Evolutionary conservation across 2,329 filamentous ascomycete genomes (phyloP).

Genomic region (Zymoseptoria brevis): DNA sequence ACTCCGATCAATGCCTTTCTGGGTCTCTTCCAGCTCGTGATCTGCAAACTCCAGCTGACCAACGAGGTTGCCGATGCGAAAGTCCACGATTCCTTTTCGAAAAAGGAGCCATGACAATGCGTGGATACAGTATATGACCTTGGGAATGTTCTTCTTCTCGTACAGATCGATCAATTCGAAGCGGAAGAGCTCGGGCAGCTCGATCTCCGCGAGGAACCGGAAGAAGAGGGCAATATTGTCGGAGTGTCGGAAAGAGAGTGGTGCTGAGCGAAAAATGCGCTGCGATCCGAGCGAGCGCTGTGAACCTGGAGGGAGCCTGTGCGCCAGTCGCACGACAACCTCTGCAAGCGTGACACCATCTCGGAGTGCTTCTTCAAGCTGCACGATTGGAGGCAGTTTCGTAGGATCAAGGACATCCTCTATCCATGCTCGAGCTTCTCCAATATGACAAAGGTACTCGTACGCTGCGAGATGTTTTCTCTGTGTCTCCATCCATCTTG

Average conservation of each 20-base stretch:
- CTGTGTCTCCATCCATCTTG: constrained; percentile 99
- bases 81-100: constrained; percentile 87
- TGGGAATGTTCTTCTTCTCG: constrained; percentile 99
- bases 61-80: constrained; percentile 92
- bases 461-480: constrained; percentile 94
- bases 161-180: constrained; percentile 97
- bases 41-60: constrained; percentile 96
- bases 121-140: constrained; percentile 98
- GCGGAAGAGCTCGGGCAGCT: constrained; percentile 88
- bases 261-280: constrained; percentile 77
- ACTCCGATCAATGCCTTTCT: constrained; percentile 92
- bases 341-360: constrained; percentile 93
- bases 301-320: constrained; percentile 52
- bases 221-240: constrained; percentile 98
- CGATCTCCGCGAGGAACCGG: constrained; percentile 80
- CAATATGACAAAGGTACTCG: constrained; percentile 97
- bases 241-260: constrained; percentile 87
- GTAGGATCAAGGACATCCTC: constrained; percentile 74
- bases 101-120: constrained; percentile 95
- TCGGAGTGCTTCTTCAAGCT: constrained; percentile 83
- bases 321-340: constrained; percentile 81
- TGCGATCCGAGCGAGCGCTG: constrained; percentile 25
- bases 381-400: constrained; percentile 81
- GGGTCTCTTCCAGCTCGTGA: constrained; percentile 92
- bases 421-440: constrained; percentile 98